Evolutionary conservation across 2,329 filamentous ascomycete genomes (phyloP).

Genomic region (Chalaropsis thielavioides): DNA sequence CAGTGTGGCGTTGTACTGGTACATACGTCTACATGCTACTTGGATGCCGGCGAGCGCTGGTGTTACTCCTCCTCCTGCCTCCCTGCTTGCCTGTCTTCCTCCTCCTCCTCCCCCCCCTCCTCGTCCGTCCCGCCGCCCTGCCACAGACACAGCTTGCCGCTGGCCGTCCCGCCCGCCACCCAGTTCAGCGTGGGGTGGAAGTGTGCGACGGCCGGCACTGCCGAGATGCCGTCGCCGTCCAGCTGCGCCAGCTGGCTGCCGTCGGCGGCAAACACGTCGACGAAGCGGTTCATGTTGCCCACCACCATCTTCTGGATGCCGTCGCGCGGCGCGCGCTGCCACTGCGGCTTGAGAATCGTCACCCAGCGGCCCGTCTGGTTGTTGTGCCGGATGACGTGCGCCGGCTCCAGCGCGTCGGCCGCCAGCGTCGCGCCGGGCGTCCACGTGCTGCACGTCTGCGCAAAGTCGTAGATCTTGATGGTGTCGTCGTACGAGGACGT

Average conservation of each 20-base stretch:
- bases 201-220: constrained; percentile 81
- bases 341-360: constrained; percentile 67
- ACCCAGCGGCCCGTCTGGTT: constrained; percentile 95
- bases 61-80: neutral
- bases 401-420: constrained; percentile 52
- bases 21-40: no score
- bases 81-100: neutral
- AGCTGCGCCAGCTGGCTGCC: constrained; percentile 82
- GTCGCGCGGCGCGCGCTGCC: constrained; percentile 68
- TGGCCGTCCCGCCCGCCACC: constrained; percentile 83
- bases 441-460: constrained; percentile 41
- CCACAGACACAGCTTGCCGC: constrained; percentile 87
- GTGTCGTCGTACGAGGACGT: constrained; percentile 93
- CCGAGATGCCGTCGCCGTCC: constrained; percentile 79
- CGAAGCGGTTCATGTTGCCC: constrained; percentile 95
- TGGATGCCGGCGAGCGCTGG: neutral
- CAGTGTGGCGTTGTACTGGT: no score
- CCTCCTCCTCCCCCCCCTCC: neutral
- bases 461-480: constrained; percentile 79
- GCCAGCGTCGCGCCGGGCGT: constrained; percentile 41
- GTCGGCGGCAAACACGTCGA: constrained; percentile 71
- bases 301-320: constrained; percentile 79
- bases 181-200: constrained; percentile 81
- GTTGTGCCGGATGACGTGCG: constrained; percentile 62
- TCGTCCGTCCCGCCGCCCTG: neutral